A percentile compares a stretch with the other conserved stretches of the same genome.
These are phyloP conservation scores for Diutina sp. DNA, from an alignment of 1,139 yeast species.

Conservation along the genomic window DNA sequence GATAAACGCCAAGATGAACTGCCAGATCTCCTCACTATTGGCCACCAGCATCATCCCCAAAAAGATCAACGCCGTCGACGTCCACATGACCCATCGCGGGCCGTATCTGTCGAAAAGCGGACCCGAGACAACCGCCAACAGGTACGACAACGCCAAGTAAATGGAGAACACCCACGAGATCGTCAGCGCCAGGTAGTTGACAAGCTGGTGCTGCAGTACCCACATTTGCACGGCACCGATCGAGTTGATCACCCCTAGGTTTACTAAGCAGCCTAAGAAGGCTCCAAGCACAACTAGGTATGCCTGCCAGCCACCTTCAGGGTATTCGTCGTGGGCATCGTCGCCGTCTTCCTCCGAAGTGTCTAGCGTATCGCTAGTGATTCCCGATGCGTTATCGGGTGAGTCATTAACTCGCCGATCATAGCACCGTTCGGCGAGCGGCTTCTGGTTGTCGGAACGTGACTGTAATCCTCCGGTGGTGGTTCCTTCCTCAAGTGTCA, in stretches of 20 bases:
- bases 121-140: constrained; percentile 11
- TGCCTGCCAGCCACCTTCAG: constrained; percentile 52
- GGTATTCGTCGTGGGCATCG: constrained; percentile 17
- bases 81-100: constrained; percentile 26
- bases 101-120: constrained; percentile 35
- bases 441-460: background rate
- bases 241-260: constrained; percentile 48
- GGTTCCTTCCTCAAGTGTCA: background rate
- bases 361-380: background rate
- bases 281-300: constrained; percentile 52
- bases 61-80: constrained; percentile 30
- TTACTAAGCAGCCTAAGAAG: constrained; percentile 42
- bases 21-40: constrained; percentile 15
- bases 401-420: background rate
- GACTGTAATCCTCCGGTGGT: background rate
- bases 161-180: constrained; percentile 10
- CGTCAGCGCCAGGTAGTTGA: constrained; percentile 15
- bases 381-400: background rate
- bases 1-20: constrained; percentile 40
- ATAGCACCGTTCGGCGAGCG: background rate
- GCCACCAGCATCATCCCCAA: constrained; percentile 41
- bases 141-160: constrained; percentile 7
- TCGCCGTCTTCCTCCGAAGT: background rate
- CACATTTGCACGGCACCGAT: constrained; percentile 52
- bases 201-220: constrained; percentile 36